Evolutionary conservation across 345 rosid species (phyloP), one percentile per base, ranked within the genome.

Genomic region (Ceriops zippeliana): DNA sequence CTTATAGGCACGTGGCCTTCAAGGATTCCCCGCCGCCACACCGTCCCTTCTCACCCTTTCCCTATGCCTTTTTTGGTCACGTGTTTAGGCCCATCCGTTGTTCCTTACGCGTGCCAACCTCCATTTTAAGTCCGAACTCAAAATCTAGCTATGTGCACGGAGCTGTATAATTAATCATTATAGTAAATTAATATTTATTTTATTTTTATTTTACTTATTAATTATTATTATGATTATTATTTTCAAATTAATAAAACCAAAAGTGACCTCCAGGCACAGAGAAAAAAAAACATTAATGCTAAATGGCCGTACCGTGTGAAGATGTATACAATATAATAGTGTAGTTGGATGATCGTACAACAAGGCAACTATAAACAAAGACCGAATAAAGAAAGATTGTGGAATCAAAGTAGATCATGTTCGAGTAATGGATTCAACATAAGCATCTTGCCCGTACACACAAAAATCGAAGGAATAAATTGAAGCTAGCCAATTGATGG

Each of bases 1-100:
- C 63, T 5, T 34, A 0, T 69, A 16, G 77, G 81, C 87, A 79
- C 80, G 85, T 83, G 78, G 59, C 83, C 71, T 72, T 69, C 72
- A 69, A 77, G 79, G 77, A 86, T 75, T 81, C 83, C 78, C 85
- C 75, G 85, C 90, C 88, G 87, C 84, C 86, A 65, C 49, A 42
- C 46, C 65, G 17, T 7, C 68, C 19, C 66, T 52, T 34, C 52
- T 24, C 65, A 4, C 31, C 16, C 16, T 7, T 7, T 16, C 5
- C 6, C 16, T 15, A 24, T 6, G 30, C 24, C 1, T 7, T 72
- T 65, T 73, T 74, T 46, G 24, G 21, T 53, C 85, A 76, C 83
- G 85, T 85, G 64, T 62, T 24, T 2, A 27, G 35, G 32, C 42
- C 13, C 11, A 8, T n/a, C 9, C 37, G 57, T 35, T 27, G 27